Evolutionary conservation across 2,329 filamentous ascomycete species (phyloP).

Genomic region (Diaporthe australafricana): DNA sequence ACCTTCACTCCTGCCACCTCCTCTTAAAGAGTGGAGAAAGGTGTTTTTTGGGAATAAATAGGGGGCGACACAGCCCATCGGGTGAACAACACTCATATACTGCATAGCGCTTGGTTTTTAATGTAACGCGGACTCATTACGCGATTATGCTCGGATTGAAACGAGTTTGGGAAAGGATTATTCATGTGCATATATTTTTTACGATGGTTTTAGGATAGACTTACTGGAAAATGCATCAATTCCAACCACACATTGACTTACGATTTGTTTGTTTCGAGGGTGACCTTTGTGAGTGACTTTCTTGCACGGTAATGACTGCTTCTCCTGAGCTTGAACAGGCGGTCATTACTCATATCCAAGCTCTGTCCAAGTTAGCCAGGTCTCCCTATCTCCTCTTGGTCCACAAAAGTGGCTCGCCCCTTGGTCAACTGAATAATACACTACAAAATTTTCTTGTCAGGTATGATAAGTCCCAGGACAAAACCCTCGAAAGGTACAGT

Average conservation of each 20-base stretch:
- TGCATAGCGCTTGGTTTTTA: conserved; percentile 27
- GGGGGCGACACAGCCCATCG: too few species aligned
- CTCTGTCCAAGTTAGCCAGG: background rate
- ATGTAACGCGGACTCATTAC: conserved; percentile 26
- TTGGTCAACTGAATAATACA: background rate
- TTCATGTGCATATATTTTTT: conserved; percentile 26
- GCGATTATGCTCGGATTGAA: conserved; percentile 10
- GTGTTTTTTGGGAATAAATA: background rate
- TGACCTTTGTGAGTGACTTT: background rate
- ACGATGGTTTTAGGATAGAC: conserved; percentile 16
- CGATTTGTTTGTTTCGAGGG: too few species aligned
- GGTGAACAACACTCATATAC: background rate
- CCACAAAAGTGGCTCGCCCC: background rate
- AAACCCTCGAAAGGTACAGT: background rate
- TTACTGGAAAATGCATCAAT: conserved; percentile 5
- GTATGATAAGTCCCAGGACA: background rate
- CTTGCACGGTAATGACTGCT: background rate
- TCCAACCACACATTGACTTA: background rate
- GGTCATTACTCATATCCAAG: background rate
- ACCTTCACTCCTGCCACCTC: background rate
- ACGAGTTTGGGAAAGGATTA: background rate
- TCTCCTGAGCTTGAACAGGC: background rate
- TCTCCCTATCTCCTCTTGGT: background rate
- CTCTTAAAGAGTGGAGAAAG: background rate
- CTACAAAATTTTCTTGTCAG: conserved; percentile 10